These are phyloP conservation scores for Pseudopithomyces maydicus DNA, from an alignment of 2,329 filamentous ascomycete species.

Conservation along the genomic window DNA sequence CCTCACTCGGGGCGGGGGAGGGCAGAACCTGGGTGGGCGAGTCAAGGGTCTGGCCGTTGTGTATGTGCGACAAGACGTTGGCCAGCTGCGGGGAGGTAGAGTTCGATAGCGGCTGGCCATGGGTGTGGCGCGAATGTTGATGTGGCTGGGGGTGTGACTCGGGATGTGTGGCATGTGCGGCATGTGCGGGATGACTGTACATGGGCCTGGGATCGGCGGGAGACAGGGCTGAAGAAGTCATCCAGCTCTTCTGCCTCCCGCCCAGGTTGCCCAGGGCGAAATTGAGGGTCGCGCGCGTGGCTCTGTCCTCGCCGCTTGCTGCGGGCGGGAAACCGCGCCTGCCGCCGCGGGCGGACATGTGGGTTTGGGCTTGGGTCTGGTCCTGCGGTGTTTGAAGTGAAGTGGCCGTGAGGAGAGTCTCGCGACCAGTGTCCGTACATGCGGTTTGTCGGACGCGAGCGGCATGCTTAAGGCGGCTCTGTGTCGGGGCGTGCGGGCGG, in stretches of 20 bases:
- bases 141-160: constrained; percentile 1
- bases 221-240: constrained; percentile 15
- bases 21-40: constrained; percentile 53
- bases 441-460: constrained; percentile 16
- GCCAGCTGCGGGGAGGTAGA: constrained; percentile 43
- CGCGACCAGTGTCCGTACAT: constrained; percentile 15
- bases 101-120: constrained; percentile 28
- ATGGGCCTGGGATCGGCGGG: not conserved
- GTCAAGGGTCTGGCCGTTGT: constrained; percentile 1
- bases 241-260: constrained; percentile 39
- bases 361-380: not conserved
- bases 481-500: not conserved
- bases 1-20: constrained; percentile 68
- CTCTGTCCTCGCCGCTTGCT: constrained; percentile 18
- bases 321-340: constrained; percentile 8
- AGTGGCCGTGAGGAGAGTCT: constrained; percentile 10
- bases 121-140: not conserved
- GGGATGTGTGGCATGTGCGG: constrained; percentile 14
- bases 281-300: constrained; percentile 27
- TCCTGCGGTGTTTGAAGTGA: not conserved
- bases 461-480: constrained; percentile 18
- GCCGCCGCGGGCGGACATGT: constrained; percentile 16
- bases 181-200: constrained; percentile 7
- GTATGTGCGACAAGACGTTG: constrained; percentile 24
- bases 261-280: constrained; percentile 37